Conservation (phyloP, 345 rosid genomes). For the Linum tenue region DNA sequence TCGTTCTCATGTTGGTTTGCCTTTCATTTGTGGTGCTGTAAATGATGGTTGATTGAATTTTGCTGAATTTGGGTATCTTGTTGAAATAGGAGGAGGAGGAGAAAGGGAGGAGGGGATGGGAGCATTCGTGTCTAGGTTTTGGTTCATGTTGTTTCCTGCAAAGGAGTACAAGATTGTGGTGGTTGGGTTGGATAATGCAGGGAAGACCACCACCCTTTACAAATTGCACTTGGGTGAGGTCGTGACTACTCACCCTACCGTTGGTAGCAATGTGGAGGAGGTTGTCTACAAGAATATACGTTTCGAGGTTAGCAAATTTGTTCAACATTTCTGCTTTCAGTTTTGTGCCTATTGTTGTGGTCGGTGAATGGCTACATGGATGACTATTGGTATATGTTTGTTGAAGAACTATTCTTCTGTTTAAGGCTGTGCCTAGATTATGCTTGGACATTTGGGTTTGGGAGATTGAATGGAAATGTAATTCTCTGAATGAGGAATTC, state of each 20-base stretch:
- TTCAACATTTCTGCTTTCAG: not conserved
- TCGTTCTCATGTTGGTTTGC: not conserved
- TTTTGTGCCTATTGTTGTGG: not conserved
- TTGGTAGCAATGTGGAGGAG: slow-evolving; percentile 95
- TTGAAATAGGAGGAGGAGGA: not conserved
- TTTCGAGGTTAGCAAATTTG: slow-evolving; percentile 51
- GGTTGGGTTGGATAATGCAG: slow-evolving; percentile 94
- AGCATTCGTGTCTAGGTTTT: slow-evolving; percentile 69
- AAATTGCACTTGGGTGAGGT: slow-evolving; percentile 92
- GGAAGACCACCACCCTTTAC: slow-evolving; percentile 95
- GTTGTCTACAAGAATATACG: slow-evolving; percentile 91
- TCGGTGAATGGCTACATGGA: not conserved
- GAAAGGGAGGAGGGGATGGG: slow-evolving; percentile 44
- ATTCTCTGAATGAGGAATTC: not conserved
- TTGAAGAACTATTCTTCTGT: not conserved
- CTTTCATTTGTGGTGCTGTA: not conserved
- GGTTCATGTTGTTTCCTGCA: slow-evolving; percentile 94
- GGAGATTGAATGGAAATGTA: not conserved
- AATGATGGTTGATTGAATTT: not conserved
- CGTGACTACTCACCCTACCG: slow-evolving; percentile 92
- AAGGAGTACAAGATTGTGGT: slow-evolving; percentile 97
- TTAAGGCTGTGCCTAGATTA: not conserved
- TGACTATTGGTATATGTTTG: not conserved
- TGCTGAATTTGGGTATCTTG: not conserved
- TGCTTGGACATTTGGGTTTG: not conserved